phyloP scores from a whole-genome alignment of 805 yeast genomes.

The Soucietia sequanensis region DNA sequence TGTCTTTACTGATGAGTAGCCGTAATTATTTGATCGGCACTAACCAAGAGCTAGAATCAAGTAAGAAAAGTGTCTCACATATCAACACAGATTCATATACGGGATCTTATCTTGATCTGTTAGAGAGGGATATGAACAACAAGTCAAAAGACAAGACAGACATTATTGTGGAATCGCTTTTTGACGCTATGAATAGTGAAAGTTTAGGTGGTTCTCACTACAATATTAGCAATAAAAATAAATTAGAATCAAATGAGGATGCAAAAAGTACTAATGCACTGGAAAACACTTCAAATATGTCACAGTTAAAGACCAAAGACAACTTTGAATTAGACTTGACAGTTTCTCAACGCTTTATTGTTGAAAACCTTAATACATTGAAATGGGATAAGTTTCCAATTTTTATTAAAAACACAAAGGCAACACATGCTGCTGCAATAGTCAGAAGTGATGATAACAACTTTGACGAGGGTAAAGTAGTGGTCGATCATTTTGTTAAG shows the following conservation, averaged over 20 bases:
- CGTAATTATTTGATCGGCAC: too few relatives aligned
- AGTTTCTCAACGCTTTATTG: conserved; percentile 48
- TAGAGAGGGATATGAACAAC: conserved; percentile 16
- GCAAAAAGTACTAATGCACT: conserved; percentile 7
- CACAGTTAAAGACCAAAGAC: conserved; percentile 7
- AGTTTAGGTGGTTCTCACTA: conserved; percentile 14
- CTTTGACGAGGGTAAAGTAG: conserved; percentile 68
- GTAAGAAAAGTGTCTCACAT: neutral
- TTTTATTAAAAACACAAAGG: conserved; percentile 59
- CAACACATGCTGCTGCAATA: conserved; percentile 81
- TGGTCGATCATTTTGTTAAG: conserved; percentile 62
- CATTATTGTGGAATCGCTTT: conserved; percentile 60
- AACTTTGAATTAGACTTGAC: conserved; percentile 38
- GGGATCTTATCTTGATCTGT: conserved; percentile 6
- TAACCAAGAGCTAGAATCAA: conserved; percentile 1
- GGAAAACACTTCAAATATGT: conserved; percentile 10
- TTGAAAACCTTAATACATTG: conserved; percentile 53
- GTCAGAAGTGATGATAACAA: conserved; percentile 52
- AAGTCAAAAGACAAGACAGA: conserved; percentile 62
- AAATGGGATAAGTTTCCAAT: conserved; percentile 73
- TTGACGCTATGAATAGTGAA: conserved; percentile 52
- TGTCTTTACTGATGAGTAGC: too few relatives aligned
- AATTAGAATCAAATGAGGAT: too few relatives aligned
- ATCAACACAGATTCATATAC: conserved; percentile 1
- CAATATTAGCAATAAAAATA: conserved; percentile 11